Evolutionary conservation across 2,329 filamentous ascomycete species (phyloP), one percentile per base, ranked within the genome.

Genomic region (Nigrospora osmanthi): DNA sequence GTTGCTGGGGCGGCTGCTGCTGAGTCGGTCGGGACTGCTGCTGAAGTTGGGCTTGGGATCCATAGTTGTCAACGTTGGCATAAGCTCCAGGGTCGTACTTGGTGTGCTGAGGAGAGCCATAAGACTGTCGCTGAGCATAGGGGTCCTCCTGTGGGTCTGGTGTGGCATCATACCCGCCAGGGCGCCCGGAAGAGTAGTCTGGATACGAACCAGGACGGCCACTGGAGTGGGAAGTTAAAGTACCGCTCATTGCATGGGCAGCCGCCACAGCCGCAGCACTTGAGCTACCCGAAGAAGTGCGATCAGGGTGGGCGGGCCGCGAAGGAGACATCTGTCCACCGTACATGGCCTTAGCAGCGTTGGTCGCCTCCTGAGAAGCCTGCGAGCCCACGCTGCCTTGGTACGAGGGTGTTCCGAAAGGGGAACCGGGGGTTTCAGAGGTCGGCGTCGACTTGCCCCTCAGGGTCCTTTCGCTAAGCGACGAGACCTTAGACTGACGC

Each of bases 71-170:
- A 53, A 80, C 75, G 57, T 75, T 80, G 47, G 83, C 85, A 61
- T 90, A 93, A 51, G 84, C 83, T 19, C 80, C 80, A 28, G 87
- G 87, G 60, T 93, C 87, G 61, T 93, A 93, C 54, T 80, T 80
- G 35, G 80, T 71, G 53, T 83, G 80, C 49, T 58, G 55, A 36
- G 58, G 56, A 28, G 54, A 45, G 43, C 53, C 56, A 42, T 62
- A 61, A n/a, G 45, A 50, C 36, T 54, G 54, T 30, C 47, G 47
- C 7, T 50, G 47, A 31, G 54, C 50, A 40, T 61, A 63, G 31
- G 52, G 53, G 42, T 63, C 61, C 15, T 63, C 57, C 30, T 54
- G 56, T 33, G 57, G 33, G 38, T 62, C 59, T 9, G 52, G 35
- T 9, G 56, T 55, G 37, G 45, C 42, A 30, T 58, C 54, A 32